Base-by-base conservation (phyloP, 805 yeast species). In the Suhomyces emberorum region DNA sequence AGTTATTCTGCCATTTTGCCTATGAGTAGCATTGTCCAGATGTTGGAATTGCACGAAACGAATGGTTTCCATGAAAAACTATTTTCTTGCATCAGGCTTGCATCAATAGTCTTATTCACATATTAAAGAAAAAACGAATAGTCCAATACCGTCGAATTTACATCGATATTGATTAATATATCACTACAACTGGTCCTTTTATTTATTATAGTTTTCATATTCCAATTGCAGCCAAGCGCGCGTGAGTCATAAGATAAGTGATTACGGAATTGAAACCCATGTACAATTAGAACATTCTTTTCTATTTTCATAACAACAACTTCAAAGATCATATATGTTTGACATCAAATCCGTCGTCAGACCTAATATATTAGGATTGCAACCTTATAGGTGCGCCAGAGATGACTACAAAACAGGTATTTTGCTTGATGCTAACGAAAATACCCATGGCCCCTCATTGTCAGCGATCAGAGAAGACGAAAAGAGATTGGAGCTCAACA, bases 311-410 rank as follows among this genome's bases (percentile, higher is more conserved):
- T n/a, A n/a, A n/a, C n/a, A n/a, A n/a, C n/a, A n/a, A n/a, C n/a
- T n/a, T n/a, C n/a, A n/a, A n/a, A n/a, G n/a, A n/a, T n/a, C n/a
- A n/a, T n/a, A n/a, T n/a, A 59, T 57, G 64, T 77, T 81, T 51
- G 72, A 79, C 48, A 56, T 82, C 20, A 61, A 68, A 28, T 69
- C 73, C 6, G 63, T 88, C 22, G 83, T 86, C 2, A 74, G 98
- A 61, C 95, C 96, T 15, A 93, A 91, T 49, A 88, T 93, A 41
- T 72, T 77, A 41, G 63, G 76, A 3, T 70, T 93, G 38, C 88
- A 84, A 66, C 98, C 98, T 7, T 93, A 93, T 60, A 76, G 95
- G 35, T 93, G 98, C 62, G 98, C 98, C 3, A 72, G 98, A 63
- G 98, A 93, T 54, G 98, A 91, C 55, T 91, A 81, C 70, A 83